A percentile compares a stretch with the other conserved stretches of the same genome.
phyloP scores from a whole-genome alignment of 129 eudicot species.

The Lonicera japonica region DNA sequence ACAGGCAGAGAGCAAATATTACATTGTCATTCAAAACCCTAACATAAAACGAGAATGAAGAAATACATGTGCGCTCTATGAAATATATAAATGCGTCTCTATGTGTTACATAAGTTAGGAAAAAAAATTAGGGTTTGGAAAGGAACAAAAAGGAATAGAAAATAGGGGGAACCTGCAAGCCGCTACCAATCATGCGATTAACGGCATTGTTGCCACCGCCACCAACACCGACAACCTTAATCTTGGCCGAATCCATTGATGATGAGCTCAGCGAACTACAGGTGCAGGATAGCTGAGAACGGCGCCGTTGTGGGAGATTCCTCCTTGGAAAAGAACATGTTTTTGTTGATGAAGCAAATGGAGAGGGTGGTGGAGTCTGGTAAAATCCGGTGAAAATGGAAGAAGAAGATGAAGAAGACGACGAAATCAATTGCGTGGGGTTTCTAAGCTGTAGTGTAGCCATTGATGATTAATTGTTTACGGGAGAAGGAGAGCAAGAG shows the following conservation, averaged over 20 bases:
- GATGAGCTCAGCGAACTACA: conserved; percentile 26
- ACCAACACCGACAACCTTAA: conserved; percentile 96
- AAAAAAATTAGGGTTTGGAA: not conserved
- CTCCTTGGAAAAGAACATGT: conserved; percentile 14
- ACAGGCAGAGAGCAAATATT: too few species aligned
- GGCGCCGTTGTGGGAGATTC: conserved; percentile 15
- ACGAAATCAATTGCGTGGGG: conserved; percentile 28
- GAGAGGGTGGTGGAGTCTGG: conserved; percentile 26
- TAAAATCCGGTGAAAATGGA: not conserved
- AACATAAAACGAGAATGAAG: not conserved
- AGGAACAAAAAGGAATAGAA: not conserved
- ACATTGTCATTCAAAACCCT: not conserved
- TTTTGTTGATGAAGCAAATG: not conserved
- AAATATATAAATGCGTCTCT: not conserved
- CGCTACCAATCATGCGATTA: conserved; percentile 98
- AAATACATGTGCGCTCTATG: not conserved
- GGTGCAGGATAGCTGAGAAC: conserved; percentile 20
- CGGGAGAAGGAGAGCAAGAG: too few species aligned
- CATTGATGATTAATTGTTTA: conserved; percentile 15
- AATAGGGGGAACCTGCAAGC: conserved; percentile 36
- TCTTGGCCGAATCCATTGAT: conserved; percentile 79
- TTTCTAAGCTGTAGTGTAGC: conserved; percentile 27
- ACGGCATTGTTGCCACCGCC: conserved; percentile 99
- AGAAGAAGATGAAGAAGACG: conserved; percentile 27
- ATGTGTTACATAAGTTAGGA: not conserved